phyloP scores from a whole-genome alignment of 768 basidiomycete species.

The Mycena leptocephala region DNA sequence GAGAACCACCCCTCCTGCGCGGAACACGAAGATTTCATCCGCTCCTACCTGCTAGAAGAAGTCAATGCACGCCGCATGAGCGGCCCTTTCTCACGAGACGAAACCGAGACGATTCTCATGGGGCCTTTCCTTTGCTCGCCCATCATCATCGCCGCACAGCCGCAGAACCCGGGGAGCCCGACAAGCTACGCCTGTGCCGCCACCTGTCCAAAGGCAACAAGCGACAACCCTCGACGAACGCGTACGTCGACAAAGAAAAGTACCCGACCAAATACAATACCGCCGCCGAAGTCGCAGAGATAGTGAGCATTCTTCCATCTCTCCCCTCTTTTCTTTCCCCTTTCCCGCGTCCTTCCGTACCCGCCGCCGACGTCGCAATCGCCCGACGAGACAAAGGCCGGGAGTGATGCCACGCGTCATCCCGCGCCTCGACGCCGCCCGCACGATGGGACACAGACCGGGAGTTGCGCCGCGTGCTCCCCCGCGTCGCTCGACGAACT shows the following conservation, averaged over 20 bases:
- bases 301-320: conserved; percentile 25
- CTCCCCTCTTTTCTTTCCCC: neutral
- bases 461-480: no score
- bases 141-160: conserved; percentile 29
- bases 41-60: conserved; percentile 29
- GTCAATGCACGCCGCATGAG: conserved; percentile 28
- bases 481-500: no score
- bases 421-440: no score
- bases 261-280: conserved; percentile 36
- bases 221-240: conserved; percentile 25
- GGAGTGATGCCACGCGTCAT: no score
- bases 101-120: conserved; percentile 26
- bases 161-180: conserved; percentile 30
- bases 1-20: conserved; percentile 9
- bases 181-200: conserved; percentile 35
- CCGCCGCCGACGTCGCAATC: no score
- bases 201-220: conserved; percentile 35
- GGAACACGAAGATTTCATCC: conserved; percentile 12
- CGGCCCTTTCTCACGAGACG: conserved; percentile 30
- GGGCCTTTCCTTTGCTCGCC: conserved; percentile 39
- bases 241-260: conserved; percentile 28
- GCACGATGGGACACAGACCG: no score
- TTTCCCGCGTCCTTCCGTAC: neutral
- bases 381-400: no score
- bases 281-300: conserved; percentile 20